Evolutionary conservation across 1,284 basidiomycete genomes (phyloP).

Genomic region (Cerrena zonata): DNA sequence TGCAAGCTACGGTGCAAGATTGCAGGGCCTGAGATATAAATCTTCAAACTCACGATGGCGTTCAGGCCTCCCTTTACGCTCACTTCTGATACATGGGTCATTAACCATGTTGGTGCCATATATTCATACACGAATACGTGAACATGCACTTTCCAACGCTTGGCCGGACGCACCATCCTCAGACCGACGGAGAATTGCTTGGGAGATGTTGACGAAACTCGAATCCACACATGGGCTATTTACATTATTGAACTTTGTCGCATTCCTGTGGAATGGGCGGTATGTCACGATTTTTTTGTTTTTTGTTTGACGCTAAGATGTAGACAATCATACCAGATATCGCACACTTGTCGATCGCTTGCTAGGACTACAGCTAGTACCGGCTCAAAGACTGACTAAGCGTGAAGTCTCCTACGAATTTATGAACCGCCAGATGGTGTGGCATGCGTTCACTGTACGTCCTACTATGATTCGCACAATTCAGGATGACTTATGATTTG

Average conservation of each 20-base stretch:
- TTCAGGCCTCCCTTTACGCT: constrained; percentile 46
- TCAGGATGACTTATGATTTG: constrained; percentile 3
- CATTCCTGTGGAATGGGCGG: constrained; percentile 85
- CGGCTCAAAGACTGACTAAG: constrained; percentile 65
- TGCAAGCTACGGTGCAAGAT: constrained; percentile 84
- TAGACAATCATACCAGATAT: constrained; percentile 65
- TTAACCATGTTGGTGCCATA: constrained; percentile 80
- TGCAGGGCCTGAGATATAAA: constrained; percentile 78
- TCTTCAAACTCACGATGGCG: constrained; percentile 8
- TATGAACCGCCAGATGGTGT: constrained; percentile 98
- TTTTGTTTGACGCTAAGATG: constrained; percentile 5
- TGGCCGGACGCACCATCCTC: constrained; percentile 87
- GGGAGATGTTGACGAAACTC: constrained; percentile 64
- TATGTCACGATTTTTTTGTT: too few relatives aligned
- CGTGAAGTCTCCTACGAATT: constrained; percentile 96
- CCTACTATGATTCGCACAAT: constrained; percentile 1
- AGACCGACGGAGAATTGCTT: constrained; percentile 69
- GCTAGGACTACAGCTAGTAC: constrained; percentile 73
- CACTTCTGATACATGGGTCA: constrained; percentile 63
- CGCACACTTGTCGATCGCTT: constrained; percentile 81
- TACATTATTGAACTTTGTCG: constrained; percentile 71
- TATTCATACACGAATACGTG: constrained; percentile 65
- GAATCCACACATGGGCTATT: constrained; percentile 63
- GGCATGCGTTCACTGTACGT: constrained; percentile 93
- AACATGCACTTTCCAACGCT: constrained; percentile 72